phyloP scores from a whole-genome alignment of 192 early-diverging fungal species.

The Backusella liffmaniae region DNA sequence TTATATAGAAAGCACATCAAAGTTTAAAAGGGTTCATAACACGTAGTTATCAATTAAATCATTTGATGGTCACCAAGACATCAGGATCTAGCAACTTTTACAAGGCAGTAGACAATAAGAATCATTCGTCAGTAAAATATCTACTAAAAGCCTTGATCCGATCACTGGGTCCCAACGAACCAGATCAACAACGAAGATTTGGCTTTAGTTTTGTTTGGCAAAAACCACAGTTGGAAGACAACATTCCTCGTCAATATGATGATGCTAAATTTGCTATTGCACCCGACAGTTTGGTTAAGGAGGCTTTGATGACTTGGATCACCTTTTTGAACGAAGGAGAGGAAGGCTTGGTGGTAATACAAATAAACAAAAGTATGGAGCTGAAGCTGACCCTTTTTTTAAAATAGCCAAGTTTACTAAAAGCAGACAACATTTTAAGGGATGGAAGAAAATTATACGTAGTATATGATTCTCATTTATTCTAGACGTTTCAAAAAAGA shows the following conservation, averaged over 20 bases:
- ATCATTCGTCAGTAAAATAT: neutral
- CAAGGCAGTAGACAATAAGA: neutral
- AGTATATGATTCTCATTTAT: conserved; percentile 9
- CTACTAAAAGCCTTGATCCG: neutral
- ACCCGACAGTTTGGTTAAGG: conserved; percentile 4
- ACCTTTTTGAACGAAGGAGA: neutral
- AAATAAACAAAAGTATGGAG: neutral
- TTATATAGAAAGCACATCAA: conserved; percentile 1
- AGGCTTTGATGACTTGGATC: conserved; percentile 12
- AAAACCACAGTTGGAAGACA: neutral
- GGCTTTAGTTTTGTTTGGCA: conserved; percentile 9
- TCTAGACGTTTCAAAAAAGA: neutral
- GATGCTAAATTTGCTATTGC: conserved; percentile 15
- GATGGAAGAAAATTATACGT: conserved; percentile 8
- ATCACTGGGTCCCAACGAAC: neutral
- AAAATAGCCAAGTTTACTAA: conserved; percentile 5
- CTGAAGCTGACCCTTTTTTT: neutral
- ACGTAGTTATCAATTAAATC: conserved; percentile 9
- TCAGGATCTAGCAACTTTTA: neutral
- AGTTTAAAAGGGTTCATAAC: conserved; percentile 4
- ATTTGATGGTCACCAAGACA: neutral
- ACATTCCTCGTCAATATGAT: neutral
- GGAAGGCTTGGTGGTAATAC: neutral
- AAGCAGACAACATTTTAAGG: conserved; percentile 12
- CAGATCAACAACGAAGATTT: neutral